Evolutionary conservation across 352 stramenopile genomes (phyloP).

Genomic region (Paralagenidium karlingii): DNA sequence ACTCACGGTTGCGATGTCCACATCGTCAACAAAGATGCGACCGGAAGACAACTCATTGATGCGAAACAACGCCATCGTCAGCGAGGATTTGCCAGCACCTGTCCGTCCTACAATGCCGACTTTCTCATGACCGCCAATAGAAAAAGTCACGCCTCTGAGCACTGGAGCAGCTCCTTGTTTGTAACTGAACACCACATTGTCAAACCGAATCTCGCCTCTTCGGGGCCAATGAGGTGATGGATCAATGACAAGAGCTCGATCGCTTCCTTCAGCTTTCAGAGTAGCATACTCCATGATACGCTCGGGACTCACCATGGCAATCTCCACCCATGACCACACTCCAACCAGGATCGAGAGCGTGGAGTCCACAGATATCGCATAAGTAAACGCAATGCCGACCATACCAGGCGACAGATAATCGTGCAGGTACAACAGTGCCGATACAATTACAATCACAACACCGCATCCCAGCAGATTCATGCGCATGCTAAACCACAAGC

Average conservation of each 20-base stretch:
- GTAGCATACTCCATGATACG: slow-evolving; percentile 27
- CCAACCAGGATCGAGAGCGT: slow-evolving; percentile 46
- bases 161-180: slow-evolving; percentile 38
- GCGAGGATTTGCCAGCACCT: slow-evolving; percentile 73
- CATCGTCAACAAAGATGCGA: slow-evolving; percentile 41
- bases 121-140: too few species aligned
- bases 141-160: slow-evolving; percentile 31
- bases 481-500: slow-evolving; percentile 26
- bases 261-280: slow-evolving; percentile 11
- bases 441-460: slow-evolving; percentile 16
- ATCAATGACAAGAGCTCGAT: slow-evolving; percentile 8
- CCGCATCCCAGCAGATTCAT: slow-evolving; percentile 27
- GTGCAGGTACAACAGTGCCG: slow-evolving; percentile 17
- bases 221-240: slow-evolving; percentile 24
- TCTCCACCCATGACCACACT: slow-evolving; percentile 26
- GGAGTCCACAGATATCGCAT: slow-evolving; percentile 76
- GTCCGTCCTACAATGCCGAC: slow-evolving; percentile 87
- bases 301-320: slow-evolving; percentile 28
- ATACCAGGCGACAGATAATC: slow-evolving; percentile 33
- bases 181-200: slow-evolving; percentile 84
- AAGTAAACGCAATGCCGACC: slow-evolving; percentile 78
- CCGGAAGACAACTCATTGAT: slow-evolving; percentile 81
- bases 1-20: slow-evolving; percentile 38
- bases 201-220: slow-evolving; percentile 74
- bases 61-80: slow-evolving; percentile 88